Conservation (phyloP, 257 asterid species). For the Striga asiatica region DNA sequence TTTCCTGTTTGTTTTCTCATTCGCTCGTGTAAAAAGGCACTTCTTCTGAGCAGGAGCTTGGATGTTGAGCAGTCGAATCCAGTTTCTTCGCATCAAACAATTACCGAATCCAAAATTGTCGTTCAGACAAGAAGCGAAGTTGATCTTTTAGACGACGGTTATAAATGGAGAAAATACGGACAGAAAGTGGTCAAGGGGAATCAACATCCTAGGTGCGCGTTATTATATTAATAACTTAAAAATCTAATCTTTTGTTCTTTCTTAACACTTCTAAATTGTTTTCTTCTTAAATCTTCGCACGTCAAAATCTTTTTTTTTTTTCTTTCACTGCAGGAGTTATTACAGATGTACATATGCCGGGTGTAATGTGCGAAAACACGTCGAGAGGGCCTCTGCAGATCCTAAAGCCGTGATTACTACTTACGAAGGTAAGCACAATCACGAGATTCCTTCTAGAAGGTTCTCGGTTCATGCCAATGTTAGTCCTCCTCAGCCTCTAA, state of each 20-base stretch:
- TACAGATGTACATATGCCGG: conserved; percentile 78
- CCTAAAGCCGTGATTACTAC: conserved; percentile 80
- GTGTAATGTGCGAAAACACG: conserved; percentile 91
- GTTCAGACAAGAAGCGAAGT: conserved; percentile 94
- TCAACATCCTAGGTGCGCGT: conserved; percentile 66
- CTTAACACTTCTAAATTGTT: no score
- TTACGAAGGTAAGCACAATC: conserved; percentile 83
- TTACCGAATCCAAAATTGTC: conserved; percentile 78
- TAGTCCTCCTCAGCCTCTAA: conserved; percentile 17
- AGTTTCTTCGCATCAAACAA: conserved; percentile 48
- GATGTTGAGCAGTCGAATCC: conserved; percentile 27
- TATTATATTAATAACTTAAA: background rate
- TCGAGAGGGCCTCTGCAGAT: conserved; percentile 81
- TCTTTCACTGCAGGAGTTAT: conserved; percentile 54
- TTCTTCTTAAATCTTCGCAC: background rate
- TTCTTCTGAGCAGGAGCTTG: conserved; percentile 30
- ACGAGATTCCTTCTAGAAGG: conserved; percentile 56
- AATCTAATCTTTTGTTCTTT: background rate
- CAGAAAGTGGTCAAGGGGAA: conserved; percentile 92
- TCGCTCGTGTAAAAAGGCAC: background rate
- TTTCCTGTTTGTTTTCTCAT: no score
- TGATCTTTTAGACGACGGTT: conserved; percentile 81
- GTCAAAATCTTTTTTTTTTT: background rate
- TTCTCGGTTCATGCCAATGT: conserved; percentile 18
- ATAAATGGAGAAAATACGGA: conserved; percentile 90